phyloP scores from a whole-genome alignment of 495 filamentous ascomycete genomes.

The Penicillium soppii region DNA sequence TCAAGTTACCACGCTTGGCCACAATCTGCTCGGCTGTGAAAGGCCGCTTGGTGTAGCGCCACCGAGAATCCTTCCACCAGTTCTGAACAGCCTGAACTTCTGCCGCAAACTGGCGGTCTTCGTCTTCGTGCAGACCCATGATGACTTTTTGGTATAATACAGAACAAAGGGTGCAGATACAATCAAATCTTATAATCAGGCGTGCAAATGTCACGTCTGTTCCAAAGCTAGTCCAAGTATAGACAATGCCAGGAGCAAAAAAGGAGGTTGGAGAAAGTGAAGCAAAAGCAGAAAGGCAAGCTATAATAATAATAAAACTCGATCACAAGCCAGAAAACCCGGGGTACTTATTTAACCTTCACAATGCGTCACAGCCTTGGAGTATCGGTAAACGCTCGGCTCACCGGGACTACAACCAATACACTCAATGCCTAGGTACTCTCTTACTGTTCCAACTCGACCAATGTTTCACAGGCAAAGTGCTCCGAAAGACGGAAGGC shows the following conservation, averaged over 20 bases:
- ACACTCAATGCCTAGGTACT: slow-evolving; percentile 20
- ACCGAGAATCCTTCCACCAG: slow-evolving; percentile 93
- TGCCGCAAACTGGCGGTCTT: slow-evolving; percentile 74
- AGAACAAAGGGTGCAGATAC: slow-evolving; percentile 6
- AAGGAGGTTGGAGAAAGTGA: slow-evolving; percentile 1
- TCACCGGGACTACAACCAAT: slow-evolving; percentile 36
- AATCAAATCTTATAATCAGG: slow-evolving; percentile 14
- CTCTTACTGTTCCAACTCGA: slow-evolving; percentile 3
- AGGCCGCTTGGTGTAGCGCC: slow-evolving; percentile 87
- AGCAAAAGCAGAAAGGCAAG: neutral
- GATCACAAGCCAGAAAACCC: slow-evolving; percentile 38
- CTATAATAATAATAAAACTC: slow-evolving; percentile 21
- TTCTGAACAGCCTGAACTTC: slow-evolving; percentile 85
- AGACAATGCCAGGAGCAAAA: slow-evolving; percentile 2
- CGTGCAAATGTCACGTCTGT: neutral
- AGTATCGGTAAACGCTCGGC: slow-evolving; percentile 51
- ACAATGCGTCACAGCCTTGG: slow-evolving; percentile 42
- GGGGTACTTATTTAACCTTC: slow-evolving; percentile 34
- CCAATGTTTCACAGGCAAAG: slow-evolving; percentile 31
- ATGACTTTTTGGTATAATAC: slow-evolving; percentile 20
- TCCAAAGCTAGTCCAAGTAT: slow-evolving; percentile 4
- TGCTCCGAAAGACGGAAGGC: slow-evolving; percentile 29
- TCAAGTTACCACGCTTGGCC: slow-evolving; percentile 86
- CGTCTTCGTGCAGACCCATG: slow-evolving; percentile 60
- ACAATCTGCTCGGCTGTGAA: slow-evolving; percentile 98